phyloP scores from a whole-genome alignment of 148 eudicot species.

The Polygonum maritimum region DNA sequence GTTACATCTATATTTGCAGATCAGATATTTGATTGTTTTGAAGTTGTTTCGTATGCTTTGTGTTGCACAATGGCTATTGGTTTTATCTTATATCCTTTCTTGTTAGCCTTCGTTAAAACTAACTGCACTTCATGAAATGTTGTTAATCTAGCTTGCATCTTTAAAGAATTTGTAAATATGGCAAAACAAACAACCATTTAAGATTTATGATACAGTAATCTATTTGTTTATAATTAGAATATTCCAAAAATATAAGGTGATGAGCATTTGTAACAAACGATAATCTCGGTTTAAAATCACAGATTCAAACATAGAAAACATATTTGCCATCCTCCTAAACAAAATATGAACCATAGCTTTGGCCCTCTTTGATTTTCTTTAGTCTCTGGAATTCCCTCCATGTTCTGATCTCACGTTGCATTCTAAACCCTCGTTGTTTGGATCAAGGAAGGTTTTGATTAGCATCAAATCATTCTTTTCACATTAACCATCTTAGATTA shows the following conservation, averaged over 20 bases:
- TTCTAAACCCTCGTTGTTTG: not conserved
- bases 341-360: not conserved
- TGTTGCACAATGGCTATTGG: not conserved
- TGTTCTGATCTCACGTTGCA: not conserved
- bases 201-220: too few relatives aligned
- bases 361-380: not conserved
- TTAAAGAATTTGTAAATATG: too few relatives aligned
- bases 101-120: too few relatives aligned
- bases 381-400: not conserved
- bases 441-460: not conserved
- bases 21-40: not conserved
- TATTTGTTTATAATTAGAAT: not conserved
- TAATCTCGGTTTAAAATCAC: not conserved
- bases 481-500: conserved; percentile 22
- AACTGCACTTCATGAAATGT: too few relatives aligned
- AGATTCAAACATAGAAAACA: not conserved
- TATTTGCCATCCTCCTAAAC: not conserved
- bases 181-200: too few relatives aligned
- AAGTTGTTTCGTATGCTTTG: not conserved
- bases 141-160: too few relatives aligned
- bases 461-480: not conserved
- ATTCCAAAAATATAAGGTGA: not conserved
- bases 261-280: not conserved
- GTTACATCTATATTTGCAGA: not conserved
- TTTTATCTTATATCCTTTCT: too few relatives aligned